Evolutionary conservation across 2,329 filamentous ascomycete genomes (phyloP).

Genomic region (Gaeumannomyces tritici): DNA sequence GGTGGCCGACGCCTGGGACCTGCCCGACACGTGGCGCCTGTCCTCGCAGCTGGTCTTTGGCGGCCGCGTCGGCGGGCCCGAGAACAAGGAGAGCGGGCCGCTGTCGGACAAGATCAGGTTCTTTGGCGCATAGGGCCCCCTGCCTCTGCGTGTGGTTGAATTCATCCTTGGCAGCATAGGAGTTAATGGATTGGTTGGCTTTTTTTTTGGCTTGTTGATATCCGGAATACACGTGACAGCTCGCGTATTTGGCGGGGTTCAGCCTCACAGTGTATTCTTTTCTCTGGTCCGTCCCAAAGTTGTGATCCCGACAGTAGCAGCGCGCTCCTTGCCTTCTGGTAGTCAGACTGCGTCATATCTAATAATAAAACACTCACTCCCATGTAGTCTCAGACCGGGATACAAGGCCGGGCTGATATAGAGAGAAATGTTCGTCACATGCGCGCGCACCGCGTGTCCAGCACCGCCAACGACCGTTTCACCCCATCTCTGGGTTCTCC

Average conservation of each 20-base stretch:
- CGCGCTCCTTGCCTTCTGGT: no score
- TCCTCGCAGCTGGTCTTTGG: slow-evolving; percentile 57
- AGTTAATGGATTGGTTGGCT: not conserved
- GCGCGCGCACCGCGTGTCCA: not conserved
- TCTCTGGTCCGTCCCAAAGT: no score
- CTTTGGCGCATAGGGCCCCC: not conserved
- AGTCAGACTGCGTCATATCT: no score
- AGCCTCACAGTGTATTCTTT: not conserved
- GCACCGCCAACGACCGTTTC: not conserved
- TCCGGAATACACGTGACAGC: not conserved
- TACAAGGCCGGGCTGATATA: not conserved
- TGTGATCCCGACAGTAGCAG: no score
- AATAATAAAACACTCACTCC: no score
- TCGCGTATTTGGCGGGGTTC: no score
- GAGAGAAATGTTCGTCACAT: not conserved
- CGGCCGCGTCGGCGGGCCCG: not conserved
- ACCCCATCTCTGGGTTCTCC: not conserved
- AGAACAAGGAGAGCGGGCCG: not conserved
- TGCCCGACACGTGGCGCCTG: slow-evolving; percentile 49
- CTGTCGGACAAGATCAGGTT: not conserved
- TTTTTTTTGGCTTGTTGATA: not conserved
- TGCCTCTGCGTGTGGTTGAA: not conserved
- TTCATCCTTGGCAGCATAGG: not conserved
- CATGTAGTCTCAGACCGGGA: no score
- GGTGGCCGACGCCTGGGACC: slow-evolving; percentile 40